Conservation (phyloP, 352 stramenopile genomes). For the Pythium myriotylum region DNA sequence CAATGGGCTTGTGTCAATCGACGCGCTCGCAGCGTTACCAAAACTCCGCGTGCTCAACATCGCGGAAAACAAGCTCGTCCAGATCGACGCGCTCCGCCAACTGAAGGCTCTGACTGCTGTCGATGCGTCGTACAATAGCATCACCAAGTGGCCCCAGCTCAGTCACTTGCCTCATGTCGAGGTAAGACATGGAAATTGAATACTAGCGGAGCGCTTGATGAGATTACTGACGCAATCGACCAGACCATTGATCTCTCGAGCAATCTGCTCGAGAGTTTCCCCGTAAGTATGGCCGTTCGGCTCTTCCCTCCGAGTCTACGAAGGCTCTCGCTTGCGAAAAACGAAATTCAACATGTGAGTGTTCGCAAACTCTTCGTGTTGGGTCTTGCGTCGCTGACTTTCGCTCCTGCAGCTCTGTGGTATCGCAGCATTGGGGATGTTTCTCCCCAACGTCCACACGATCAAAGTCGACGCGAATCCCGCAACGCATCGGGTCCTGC, state of each 20-base stretch:
- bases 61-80: conserved; percentile 55
- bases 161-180: conserved; percentile 40
- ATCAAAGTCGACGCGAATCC: conserved; percentile 56
- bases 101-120: conserved; percentile 43
- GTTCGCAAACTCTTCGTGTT: not conserved
- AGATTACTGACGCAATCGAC: too few relatives aligned
- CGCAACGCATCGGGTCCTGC: conserved; percentile 32
- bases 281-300: conserved; percentile 20
- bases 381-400: not conserved
- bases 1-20: conserved; percentile 53
- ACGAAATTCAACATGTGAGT: conserved; percentile 63
- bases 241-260: conserved; percentile 65
- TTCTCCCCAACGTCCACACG: conserved; percentile 43
- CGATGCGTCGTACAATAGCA: conserved; percentile 62
- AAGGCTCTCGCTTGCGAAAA: conserved; percentile 54
- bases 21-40: conserved; percentile 40
- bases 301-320: conserved; percentile 48
- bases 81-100: conserved; percentile 41
- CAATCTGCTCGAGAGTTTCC: conserved; percentile 51
- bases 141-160: conserved; percentile 58
- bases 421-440: conserved; percentile 41
- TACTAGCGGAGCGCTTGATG: not conserved
- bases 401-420: conserved; percentile 42
- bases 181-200: conserved; percentile 27
- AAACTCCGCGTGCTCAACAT: conserved; percentile 54